These are phyloP conservation scores for Castanea mollissima DNA, from an alignment of 306 rosid genomes.

Conservation along the genomic window DNA sequence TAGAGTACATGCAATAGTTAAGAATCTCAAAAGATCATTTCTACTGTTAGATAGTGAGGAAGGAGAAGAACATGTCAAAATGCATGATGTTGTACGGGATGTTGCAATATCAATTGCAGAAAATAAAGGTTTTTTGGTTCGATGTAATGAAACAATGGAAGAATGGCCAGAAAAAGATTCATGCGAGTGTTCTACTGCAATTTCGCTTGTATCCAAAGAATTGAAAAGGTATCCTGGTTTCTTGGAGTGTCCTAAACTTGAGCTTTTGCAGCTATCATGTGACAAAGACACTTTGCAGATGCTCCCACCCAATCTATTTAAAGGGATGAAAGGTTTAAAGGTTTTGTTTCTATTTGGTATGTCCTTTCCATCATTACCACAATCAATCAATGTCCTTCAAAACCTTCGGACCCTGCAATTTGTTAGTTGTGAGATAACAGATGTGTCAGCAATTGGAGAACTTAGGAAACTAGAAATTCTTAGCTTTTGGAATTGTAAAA, in stretches of 20 bases:
- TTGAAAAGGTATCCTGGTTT: background rate
- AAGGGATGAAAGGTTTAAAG: background rate
- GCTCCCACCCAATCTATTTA: background rate
- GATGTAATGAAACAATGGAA: background rate
- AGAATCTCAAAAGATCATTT: constrained; percentile 7
- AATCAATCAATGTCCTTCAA: background rate
- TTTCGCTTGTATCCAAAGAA: background rate
- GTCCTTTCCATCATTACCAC: background rate
- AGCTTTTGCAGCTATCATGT: background rate
- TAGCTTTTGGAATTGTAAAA: accelerated
- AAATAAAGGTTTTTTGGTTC: background rate
- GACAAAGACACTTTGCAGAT: too few species aligned
- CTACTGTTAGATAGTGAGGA: constrained; percentile 2
- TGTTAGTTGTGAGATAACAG: accelerated
- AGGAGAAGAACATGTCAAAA: background rate
- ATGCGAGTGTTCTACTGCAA: background rate
- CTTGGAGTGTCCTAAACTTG: background rate
- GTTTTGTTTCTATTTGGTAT: background rate
- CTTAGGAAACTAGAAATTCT: background rate
- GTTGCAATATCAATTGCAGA: background rate
- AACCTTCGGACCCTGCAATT: background rate
- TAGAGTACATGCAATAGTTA: constrained; percentile 12
- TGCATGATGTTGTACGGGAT: background rate
- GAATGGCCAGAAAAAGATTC: background rate
- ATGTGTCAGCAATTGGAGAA: background rate